phyloP scores from a whole-genome alignment of 495 filamentous ascomycete genomes.

The Penicillium herquei region DNA sequence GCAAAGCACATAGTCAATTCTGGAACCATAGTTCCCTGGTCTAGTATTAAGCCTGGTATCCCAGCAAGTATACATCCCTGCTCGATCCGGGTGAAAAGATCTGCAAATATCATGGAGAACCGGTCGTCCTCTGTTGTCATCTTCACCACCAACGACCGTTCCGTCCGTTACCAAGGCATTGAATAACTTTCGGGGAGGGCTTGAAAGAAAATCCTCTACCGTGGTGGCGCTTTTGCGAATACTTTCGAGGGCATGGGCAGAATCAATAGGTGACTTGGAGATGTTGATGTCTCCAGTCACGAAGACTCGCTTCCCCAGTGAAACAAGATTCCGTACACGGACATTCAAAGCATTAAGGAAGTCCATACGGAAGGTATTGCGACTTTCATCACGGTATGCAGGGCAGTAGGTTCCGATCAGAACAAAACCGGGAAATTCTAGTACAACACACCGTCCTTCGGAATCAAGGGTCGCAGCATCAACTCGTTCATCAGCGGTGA shows the following conservation, averaged over 20 bases:
- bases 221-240: slow-evolving; percentile 68
- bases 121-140: slow-evolving; percentile 69
- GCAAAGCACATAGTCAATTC: slow-evolving; percentile 93
- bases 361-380: slow-evolving; percentile 76
- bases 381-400: slow-evolving; percentile 79
- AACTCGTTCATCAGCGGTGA: slow-evolving; percentile 30
- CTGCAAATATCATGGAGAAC: slow-evolving; percentile 85
- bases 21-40: slow-evolving; percentile 84
- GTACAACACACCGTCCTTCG: slow-evolving; percentile 86
- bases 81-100: slow-evolving; percentile 72
- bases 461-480: slow-evolving; percentile 78
- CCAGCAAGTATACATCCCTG: slow-evolving; percentile 97
- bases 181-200: slow-evolving; percentile 74
- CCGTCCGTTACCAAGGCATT: slow-evolving; percentile 79
- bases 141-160: slow-evolving; percentile 65
- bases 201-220: slow-evolving; percentile 67
- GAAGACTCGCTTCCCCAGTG: slow-evolving; percentile 76
- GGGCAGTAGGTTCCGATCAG: slow-evolving; percentile 89
- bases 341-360: slow-evolving; percentile 79
- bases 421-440: slow-evolving; percentile 95
- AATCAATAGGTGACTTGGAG: slow-evolving; percentile 68
- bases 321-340: slow-evolving; percentile 79
- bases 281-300: slow-evolving; percentile 92
- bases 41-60: slow-evolving; percentile 82
- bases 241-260: slow-evolving; percentile 64